Evolutionary conservation across 2,329 filamentous ascomycete genomes (phyloP).

Genomic region (Colletotrichum costaricense): DNA sequence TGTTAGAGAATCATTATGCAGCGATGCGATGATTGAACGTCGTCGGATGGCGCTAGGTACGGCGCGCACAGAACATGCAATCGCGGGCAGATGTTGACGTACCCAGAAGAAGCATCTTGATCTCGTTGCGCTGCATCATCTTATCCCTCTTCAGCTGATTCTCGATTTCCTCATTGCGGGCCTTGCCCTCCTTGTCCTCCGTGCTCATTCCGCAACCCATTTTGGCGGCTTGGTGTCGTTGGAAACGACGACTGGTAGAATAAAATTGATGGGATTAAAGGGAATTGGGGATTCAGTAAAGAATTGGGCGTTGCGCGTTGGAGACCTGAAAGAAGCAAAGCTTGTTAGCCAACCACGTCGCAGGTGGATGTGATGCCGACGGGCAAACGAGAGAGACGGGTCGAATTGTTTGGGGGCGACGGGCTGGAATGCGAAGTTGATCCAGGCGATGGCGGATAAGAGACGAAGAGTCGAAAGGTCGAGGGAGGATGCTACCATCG

Average conservation of each 20-base stretch:
- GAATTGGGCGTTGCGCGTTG: conserved; percentile 22
- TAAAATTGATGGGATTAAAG: conserved; percentile 28
- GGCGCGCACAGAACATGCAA: background rate
- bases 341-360: conserved; percentile 29
- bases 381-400: conserved; percentile 15
- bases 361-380: conserved; percentile 10
- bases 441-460: conserved; percentile 7
- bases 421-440: conserved; percentile 30
- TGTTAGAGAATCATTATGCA: background rate
- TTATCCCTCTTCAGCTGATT: conserved; percentile 99
- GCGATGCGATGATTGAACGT: background rate
- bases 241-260: conserved; percentile 18
- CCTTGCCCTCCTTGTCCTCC: conserved; percentile 99
- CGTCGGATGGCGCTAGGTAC: background rate
- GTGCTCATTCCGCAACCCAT: conserved; percentile 99
- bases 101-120: conserved; percentile 99
- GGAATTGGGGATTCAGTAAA: conserved; percentile 10
- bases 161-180: conserved; percentile 99
- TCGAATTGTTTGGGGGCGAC: conserved; percentile 20
- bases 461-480: conserved; percentile 12
- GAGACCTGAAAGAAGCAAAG: conserved; percentile 3
- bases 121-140: conserved; percentile 99
- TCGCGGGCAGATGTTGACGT: conserved; percentile 41
- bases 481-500: conserved; percentile 14
- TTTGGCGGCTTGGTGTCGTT: conserved; percentile 61